These are phyloP conservation scores for Cyberlindnera japonica DNA, from an alignment of 805 yeast species.

Conservation along the genomic window DNA sequence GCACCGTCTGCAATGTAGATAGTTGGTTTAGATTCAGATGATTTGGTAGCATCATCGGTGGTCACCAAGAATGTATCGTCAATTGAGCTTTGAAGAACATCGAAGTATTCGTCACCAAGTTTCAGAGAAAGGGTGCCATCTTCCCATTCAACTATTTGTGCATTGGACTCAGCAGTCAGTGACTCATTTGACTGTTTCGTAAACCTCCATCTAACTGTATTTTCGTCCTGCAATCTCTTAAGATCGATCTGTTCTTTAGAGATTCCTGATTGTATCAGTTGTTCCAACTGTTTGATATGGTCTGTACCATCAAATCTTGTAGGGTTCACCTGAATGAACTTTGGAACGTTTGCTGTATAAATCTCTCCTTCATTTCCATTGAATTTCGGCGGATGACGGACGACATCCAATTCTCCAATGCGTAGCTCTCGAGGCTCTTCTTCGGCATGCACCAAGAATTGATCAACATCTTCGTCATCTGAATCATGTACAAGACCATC, in stretches of 20 bases:
- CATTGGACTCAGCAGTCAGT: slow-evolving; percentile 79
- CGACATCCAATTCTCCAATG: slow-evolving; percentile 43
- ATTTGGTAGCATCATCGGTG: slow-evolving; percentile 31
- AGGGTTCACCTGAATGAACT: slow-evolving; percentile 78
- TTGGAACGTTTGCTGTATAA: slow-evolving; percentile 66
- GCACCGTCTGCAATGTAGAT: slow-evolving; percentile 45
- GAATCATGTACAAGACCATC: slow-evolving; percentile 17
- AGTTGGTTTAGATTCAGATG: slow-evolving; percentile 3
- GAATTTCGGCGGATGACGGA: slow-evolving; percentile 35
- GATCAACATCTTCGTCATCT: slow-evolving; percentile 32
- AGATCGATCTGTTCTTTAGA: slow-evolving; percentile 51
- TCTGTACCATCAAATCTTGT: slow-evolving; percentile 79
- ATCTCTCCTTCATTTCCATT: slow-evolving; percentile 33
- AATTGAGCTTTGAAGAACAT: slow-evolving; percentile 59
- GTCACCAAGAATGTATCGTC: slow-evolving; percentile 70
- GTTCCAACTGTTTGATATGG: slow-evolving; percentile 50
- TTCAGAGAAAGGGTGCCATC: slow-evolving; percentile 87
- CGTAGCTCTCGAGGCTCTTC: slow-evolving; percentile 27
- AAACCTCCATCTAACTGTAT: slow-evolving; percentile 93
- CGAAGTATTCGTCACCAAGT: slow-evolving; percentile 84
- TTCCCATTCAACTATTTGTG: slow-evolving; percentile 89
- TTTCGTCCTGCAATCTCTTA: slow-evolving; percentile 67
- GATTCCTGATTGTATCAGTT: slow-evolving; percentile 36
- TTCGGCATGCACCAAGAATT: slow-evolving; percentile 15
- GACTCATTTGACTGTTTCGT: slow-evolving; percentile 52